A percentile compares a stretch with the other conserved stretches of the same genome.
Conservation (phyloP, 306 rosid species). For the Lagenaria siceraria region DNA sequence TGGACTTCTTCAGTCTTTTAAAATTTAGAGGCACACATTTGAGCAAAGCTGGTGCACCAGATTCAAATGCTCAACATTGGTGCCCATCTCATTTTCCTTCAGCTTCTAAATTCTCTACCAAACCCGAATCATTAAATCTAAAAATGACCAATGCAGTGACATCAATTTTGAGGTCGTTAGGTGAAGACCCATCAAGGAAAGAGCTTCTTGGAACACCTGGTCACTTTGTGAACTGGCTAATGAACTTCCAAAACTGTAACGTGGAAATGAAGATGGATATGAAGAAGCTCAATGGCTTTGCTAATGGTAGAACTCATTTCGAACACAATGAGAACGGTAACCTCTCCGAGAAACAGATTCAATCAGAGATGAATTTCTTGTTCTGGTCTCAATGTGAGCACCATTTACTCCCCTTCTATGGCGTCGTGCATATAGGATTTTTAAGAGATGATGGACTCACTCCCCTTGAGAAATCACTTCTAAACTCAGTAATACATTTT, state of each 20-base stretch:
- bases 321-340: conserved; percentile 15
- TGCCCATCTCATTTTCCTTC: conserved; percentile 48
- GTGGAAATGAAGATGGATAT: conserved; percentile 34
- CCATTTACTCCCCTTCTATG: conserved; percentile 91
- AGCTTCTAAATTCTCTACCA: conserved; percentile 34
- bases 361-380: conserved; percentile 45
- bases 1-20: conserved; percentile 61
- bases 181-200: conserved; percentile 79
- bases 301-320: conserved; percentile 19
- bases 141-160: conserved; percentile 52
- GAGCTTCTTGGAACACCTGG: conserved; percentile 76
- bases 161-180: conserved; percentile 67
- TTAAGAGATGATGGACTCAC: conserved; percentile 28
- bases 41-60: conserved; percentile 23
- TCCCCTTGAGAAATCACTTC: conserved; percentile 46
- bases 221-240: conserved; percentile 70
- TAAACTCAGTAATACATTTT: conserved; percentile 71
- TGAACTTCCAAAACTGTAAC: conserved; percentile 52
- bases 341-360: conserved; percentile 24
- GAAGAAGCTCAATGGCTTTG: conserved; percentile 44
- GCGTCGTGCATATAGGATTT: conserved; percentile 79
- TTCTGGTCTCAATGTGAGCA: conserved; percentile 97
- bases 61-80: conserved; percentile 35
- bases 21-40: conserved; percentile 44
- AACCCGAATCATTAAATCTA: conserved; percentile 26